phyloP scores from a whole-genome alignment of 108 stramenopile species.

The Cyclotella cryptica region DNA sequence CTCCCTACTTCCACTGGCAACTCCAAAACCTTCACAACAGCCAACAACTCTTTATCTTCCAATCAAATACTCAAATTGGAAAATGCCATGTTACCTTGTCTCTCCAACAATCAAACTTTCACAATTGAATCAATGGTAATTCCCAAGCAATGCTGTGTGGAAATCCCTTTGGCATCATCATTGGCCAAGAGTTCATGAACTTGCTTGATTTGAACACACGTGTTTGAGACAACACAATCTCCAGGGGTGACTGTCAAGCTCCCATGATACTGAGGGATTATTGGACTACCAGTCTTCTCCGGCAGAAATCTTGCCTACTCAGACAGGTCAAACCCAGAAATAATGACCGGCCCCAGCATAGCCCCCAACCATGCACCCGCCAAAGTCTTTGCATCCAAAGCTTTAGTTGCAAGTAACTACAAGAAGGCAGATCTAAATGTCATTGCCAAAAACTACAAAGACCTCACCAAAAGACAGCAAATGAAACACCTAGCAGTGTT shows the following conservation, averaged over 20 bases:
- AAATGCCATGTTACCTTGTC: no score
- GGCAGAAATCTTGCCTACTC: background rate
- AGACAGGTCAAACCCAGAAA: background rate
- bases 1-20: background rate
- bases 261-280: slow-evolving; percentile 6
- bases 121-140: no score
- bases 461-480: slow-evolving; percentile 3
- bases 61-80: no score
- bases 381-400: background rate
- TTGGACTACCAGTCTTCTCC: slow-evolving; percentile 7
- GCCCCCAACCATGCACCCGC: background rate
- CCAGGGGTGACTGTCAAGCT: slow-evolving; percentile 10
- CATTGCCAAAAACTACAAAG: background rate
- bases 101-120: background rate
- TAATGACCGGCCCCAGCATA: no score
- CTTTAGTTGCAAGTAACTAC: background rate
- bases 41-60: background rate
- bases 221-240: slow-evolving; percentile 13
- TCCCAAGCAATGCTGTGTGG: background rate
- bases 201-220: background rate
- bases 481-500: background rate
- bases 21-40: no score
- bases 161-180: slow-evolving; percentile 3
- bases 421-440: background rate
- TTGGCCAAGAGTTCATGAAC: slow-evolving; percentile 10